Conservation (phyloP, 2,329 filamentous ascomycete genomes). For the Fusarium udum region DNA sequence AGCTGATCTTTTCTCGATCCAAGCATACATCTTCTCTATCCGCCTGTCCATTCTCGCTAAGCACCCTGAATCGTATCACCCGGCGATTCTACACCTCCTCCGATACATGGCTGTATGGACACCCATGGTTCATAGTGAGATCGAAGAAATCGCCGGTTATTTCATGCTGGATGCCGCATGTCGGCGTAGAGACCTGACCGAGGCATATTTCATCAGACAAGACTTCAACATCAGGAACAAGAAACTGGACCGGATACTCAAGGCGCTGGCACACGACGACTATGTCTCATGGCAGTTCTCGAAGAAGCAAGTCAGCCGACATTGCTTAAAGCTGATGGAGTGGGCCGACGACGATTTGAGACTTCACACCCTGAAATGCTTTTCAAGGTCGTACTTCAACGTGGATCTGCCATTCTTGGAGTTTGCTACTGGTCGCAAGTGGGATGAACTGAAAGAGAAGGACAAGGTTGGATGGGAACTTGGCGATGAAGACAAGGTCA, state of each 20-base stretch:
- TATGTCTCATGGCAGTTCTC: constrained; percentile 81
- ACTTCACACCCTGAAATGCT: constrained; percentile 82
- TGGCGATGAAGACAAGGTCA: constrained; percentile 71
- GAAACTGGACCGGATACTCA: constrained; percentile 75
- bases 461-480: constrained; percentile 88
- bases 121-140: constrained; percentile 75
- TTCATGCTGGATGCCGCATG: constrained; percentile 90
- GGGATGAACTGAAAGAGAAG: constrained; percentile 73
- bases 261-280: constrained; percentile 80
- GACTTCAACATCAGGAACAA: constrained; percentile 70
- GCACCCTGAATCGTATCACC: constrained; percentile 89
- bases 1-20: constrained; percentile 82
- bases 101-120: constrained; percentile 73
- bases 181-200: constrained; percentile 76
- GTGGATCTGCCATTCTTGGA: constrained; percentile 77
- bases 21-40: constrained; percentile 91
- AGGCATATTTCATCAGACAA: constrained; percentile 75
- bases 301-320: constrained; percentile 78
- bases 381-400: constrained; percentile 82
- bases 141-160: constrained; percentile 82
- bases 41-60: constrained; percentile 82
- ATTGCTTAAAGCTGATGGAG: constrained; percentile 81
- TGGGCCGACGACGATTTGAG: constrained; percentile 81
- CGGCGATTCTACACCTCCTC: constrained; percentile 83
- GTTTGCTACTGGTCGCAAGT: constrained; percentile 72